Base-by-base conservation (phyloP, 768 basidiomycete genomes). In the Boletus vinaceobasis region DNA sequence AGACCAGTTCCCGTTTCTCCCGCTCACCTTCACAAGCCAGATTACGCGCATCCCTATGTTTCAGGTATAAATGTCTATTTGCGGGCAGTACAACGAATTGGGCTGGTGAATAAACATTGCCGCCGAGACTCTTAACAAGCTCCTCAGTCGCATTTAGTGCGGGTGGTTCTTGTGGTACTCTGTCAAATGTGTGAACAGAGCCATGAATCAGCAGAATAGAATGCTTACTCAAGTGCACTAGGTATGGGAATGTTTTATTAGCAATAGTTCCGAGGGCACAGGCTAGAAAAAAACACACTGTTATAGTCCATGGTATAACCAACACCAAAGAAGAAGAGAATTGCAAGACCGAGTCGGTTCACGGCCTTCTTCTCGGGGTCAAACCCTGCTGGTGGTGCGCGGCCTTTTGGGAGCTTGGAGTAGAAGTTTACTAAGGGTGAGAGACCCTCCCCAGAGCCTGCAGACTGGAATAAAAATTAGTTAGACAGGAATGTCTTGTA, bases 361-460 rank as follows among this genome's bases (percentile, higher is more conserved):
- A 68, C 0, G 38, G 92, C 94, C 71, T 92, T 96, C 74, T 85
- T 84, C 59, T 92, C 94, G 65, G 96, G 76, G 21, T 93, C 90
- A 51, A 74, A 74, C 50, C 79, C 75, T 19, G 84, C 75, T 37
- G 78, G 68, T 17, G 90, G 77, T 35, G 85, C 82, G 38, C 83
- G 77, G 43, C 95, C 95, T 72, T 98, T 98, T 60, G 94, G 96
- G 47, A 98, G 83, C 74, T 93, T 95, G 56, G 90, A 93, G 79
- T 98, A 98, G 75, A 97, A 98, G 62, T 92, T 85, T 60, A 97
- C 93, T 68, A 98, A 87, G 32, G 86, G 85, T 54, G 81, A 77
- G 50, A 96, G 88, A 58, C 90, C 85, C 42, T 83, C 84, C 42
- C 92, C 91, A 50, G 88, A 83, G 52, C 87, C 89, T 49, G 90